Conservation (phyloP, 192 early-diverging fungal species). For the Linnemannia hyalina region DNA sequence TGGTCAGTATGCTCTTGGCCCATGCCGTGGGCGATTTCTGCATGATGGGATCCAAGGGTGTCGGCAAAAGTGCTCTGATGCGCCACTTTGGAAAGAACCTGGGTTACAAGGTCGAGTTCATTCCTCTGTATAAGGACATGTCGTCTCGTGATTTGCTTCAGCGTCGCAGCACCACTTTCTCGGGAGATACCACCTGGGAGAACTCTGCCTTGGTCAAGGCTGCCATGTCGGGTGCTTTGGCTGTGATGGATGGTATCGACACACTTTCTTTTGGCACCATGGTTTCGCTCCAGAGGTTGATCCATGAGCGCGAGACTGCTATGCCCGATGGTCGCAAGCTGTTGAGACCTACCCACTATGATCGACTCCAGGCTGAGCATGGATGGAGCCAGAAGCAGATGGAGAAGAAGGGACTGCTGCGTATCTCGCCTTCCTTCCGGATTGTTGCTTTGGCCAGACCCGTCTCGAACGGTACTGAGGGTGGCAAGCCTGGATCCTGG, state of each 20-base stretch:
- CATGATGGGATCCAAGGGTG: conserved; percentile 79
- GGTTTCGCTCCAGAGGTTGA: conserved; percentile 72
- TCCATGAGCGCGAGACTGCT: conserved; percentile 75
- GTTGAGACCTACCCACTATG: conserved; percentile 67
- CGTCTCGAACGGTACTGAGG: conserved; percentile 58
- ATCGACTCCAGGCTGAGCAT: conserved; percentile 61
- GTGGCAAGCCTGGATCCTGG: conserved; percentile 71
- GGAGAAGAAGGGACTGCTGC: conserved; percentile 61
- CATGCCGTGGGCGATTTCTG: conserved; percentile 77
- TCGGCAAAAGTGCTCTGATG: conserved; percentile 78
- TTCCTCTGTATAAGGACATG: conserved; percentile 85
- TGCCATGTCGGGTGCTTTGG: conserved; percentile 77
- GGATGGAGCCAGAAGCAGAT: conserved; percentile 65
- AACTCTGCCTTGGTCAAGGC: conserved; percentile 79
- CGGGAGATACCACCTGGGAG: conserved; percentile 85
- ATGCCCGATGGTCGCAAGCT: conserved; percentile 78
- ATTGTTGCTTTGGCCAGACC: conserved; percentile 78
- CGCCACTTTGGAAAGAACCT: conserved; percentile 68
- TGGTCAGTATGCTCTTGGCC: conserved; percentile 67
- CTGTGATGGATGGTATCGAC: conserved; percentile 82
- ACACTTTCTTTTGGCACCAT: conserved; percentile 79
- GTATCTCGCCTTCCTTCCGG: conserved; percentile 80
- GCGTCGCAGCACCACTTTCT: conserved; percentile 74
- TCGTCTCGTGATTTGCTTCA: conserved; percentile 84
- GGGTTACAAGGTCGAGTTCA: conserved; percentile 72